Evolutionary conservation across 306 rosid species (phyloP).

Genomic region (Arachis hypogaea): DNA sequence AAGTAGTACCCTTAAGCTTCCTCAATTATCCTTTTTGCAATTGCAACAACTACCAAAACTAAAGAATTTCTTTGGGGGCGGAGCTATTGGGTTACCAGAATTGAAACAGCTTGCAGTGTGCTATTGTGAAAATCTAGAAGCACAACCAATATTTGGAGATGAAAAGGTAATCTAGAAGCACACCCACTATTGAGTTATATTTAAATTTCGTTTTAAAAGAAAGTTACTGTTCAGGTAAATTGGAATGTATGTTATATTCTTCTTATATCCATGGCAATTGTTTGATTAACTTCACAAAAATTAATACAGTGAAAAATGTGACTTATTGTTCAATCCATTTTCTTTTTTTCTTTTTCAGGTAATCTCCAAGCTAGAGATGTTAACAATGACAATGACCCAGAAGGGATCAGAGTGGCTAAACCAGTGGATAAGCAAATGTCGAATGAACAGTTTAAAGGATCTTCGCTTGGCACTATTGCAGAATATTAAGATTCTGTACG

Average conservation of each 20-base stretch:
- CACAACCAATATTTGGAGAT: conserved; percentile 7
- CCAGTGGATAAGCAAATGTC: too few species aligned
- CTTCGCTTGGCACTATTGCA: not conserved
- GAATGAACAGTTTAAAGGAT: conserved; percentile 8
- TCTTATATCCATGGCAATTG: too few species aligned
- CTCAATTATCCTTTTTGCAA: not conserved
- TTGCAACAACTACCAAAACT: not conserved
- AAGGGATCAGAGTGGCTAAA: conserved; percentile 17
- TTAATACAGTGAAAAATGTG: too few species aligned
- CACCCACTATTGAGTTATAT: too few species aligned
- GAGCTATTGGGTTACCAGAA: not conserved
- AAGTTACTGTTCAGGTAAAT: too few species aligned
- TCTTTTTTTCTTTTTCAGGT: conserved; percentile 1
- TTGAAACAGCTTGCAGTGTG: conserved; percentile 3
- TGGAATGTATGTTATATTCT: too few species aligned
- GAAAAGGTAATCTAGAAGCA: conserved; percentile 18
- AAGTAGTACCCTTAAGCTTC: not conserved
- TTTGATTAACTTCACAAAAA: too few species aligned
- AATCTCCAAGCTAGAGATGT: not conserved
- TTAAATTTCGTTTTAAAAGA: too few species aligned
- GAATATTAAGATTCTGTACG: not conserved
- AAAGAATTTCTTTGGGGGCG: not conserved
- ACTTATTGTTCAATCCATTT: too few species aligned
- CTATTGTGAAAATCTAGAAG: conserved; percentile 10
- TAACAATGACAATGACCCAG: not conserved